phyloP scores from a whole-genome alignment of 2,329 filamentous ascomycete genomes.

The Nemania diffusa region DNA sequence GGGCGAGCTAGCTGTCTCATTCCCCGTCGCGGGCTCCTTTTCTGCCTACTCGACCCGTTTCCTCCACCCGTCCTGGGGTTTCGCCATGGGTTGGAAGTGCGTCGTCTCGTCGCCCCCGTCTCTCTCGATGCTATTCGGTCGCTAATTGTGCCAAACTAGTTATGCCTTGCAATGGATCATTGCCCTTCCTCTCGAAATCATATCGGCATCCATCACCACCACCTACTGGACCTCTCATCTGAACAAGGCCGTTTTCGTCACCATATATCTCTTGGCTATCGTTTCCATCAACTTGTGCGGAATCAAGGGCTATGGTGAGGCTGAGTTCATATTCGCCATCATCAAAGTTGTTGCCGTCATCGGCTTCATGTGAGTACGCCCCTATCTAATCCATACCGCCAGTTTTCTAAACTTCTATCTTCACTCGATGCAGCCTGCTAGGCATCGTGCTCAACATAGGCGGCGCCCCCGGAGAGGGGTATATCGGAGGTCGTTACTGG shows the following conservation, averaged over 20 bases:
- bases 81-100: conserved; percentile 94
- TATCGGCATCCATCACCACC: conserved; percentile 86
- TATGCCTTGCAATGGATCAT: conserved; percentile 91
- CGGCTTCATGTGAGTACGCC: conserved; percentile 78
- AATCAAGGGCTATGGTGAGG: conserved; percentile 88
- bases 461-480: conserved; percentile 76
- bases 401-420: conserved; percentile 8
- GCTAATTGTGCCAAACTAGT: conserved; percentile 53
- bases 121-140: background rate
- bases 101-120: conserved; percentile 46
- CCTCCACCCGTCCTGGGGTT: conserved; percentile 92
- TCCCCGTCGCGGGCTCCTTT: conserved; percentile 92
- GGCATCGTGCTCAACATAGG: conserved; percentile 88
- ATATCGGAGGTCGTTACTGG: conserved; percentile 86
- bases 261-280: conserved; percentile 81
- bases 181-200: conserved; percentile 84
- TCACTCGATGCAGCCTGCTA: conserved; percentile 69
- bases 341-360: conserved; percentile 88
- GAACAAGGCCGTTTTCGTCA: conserved; percentile 79
- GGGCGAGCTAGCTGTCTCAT: conserved; percentile 89
- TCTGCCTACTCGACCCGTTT: conserved; percentile 92
- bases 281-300: conserved; percentile 87
- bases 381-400: background rate
- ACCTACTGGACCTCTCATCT: conserved; percentile 78
- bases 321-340: conserved; percentile 86